Percentiles rank a stretch among this genome's conserved stretches.
Conservation (phyloP, 192 early-diverging fungal genomes). For the Chytriomyces sp. region DNA sequence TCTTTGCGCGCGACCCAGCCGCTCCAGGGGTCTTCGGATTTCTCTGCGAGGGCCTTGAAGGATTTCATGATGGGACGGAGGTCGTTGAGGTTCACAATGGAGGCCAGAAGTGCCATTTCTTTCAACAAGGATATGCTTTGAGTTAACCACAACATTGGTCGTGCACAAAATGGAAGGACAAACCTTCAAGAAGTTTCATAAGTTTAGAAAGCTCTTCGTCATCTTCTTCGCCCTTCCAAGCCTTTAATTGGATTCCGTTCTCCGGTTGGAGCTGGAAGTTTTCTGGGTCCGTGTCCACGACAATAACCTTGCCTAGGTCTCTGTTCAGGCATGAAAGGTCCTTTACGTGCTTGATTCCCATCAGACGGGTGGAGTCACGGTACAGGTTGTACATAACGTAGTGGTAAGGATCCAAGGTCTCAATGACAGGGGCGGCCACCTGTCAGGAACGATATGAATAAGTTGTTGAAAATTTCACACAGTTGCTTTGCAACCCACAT, state of each 20-base stretch:
- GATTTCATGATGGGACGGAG: constrained; percentile 48
- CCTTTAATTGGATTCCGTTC: constrained; percentile 81
- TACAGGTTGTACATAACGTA: constrained; percentile 82
- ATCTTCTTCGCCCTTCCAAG: constrained; percentile 80
- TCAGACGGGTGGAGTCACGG: constrained; percentile 87
- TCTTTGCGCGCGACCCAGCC: constrained; percentile 52
- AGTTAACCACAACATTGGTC: neutral
- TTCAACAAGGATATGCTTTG: neutral
- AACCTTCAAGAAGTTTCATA: constrained; percentile 91
- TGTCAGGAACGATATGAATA: constrained; percentile 24
- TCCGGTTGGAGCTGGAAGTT: constrained; percentile 89
- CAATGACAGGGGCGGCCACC: constrained; percentile 82
- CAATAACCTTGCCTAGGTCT: constrained; percentile 88
- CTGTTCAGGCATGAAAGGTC: constrained; percentile 93
- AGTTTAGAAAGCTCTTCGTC: constrained; percentile 82
- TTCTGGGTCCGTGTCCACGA: constrained; percentile 88
- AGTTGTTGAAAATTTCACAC: neutral
- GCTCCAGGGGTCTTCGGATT: constrained; percentile 38
- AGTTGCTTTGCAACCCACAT: constrained; percentile 53
- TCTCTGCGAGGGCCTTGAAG: constrained; percentile 28
- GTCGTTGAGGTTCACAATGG: constrained; percentile 44
- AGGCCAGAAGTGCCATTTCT: constrained; percentile 50
- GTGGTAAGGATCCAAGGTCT: constrained; percentile 88
- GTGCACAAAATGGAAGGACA: constrained; percentile 20
- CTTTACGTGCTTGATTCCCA: constrained; percentile 76